Base-by-base conservation (phyloP, 163 green algal species). In the Chlorella variabilis region DNA sequence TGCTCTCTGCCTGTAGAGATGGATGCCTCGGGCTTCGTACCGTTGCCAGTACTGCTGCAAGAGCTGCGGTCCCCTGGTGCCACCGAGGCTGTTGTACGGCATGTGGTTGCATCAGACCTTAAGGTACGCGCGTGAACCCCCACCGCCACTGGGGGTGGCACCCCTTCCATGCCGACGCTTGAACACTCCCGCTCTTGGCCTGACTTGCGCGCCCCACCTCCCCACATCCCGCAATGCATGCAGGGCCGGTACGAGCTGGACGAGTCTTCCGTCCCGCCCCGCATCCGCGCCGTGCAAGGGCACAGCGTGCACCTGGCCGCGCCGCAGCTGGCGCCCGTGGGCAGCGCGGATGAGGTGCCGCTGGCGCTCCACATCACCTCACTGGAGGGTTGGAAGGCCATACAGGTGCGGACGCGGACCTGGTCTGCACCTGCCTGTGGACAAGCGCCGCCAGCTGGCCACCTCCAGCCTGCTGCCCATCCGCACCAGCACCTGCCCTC, bases 161-260 rank as follows among this genome's bases (percentile, higher is more conserved):
- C 18, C 33, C 18, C 25, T 29, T 51, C 34, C 9, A 15, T 71
- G 34, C 65, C 18, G 4, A 34, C 27, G 33, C 6, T 36, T 49
- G 15, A 6, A 71, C 15, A 54, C 11, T 54, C 11, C 11, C 15
- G 15, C 23, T 11, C 51, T 29, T 8, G n/a, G n/a, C n/a, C 65
- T 48, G 5, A 49, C 8, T 7, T 41, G 51, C 4, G 4, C 34
- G 15, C 18, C 6, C 34, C 11, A 21, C 63, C 31, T 31, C 18
- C 34, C 8, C 4, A 25, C 63, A 29, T 31, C 13, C 34, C 34
- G 33, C 29, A 5, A 8, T 48, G 34, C 23, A 18, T 61, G 67
- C 67, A 75, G 67, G 70, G 71, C 5, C 71, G 71, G 8, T 78
- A 56, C 11, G 9, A 69, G 71, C 71, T 78, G 71, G 71, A 78